A percentile compares a stretch with the other conserved stretches of the same genome.
These are phyloP conservation scores for Aleurites moluccanus DNA, from an alignment of 441 rosid species.

Conservation along the genomic window DNA sequence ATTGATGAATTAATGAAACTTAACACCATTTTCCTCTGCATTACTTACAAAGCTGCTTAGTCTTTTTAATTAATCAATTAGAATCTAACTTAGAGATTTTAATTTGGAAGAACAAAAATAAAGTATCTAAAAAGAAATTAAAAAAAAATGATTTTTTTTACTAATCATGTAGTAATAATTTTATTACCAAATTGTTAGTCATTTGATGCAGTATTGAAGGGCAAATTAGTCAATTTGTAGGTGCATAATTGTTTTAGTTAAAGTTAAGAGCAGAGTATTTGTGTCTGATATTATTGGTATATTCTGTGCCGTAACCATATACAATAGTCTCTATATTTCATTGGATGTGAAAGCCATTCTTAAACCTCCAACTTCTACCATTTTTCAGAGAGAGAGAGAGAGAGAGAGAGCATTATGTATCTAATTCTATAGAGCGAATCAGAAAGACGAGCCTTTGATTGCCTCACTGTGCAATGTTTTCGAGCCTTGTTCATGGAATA, in stretches of 20 bases:
- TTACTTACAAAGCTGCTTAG: no score
- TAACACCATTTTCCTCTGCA: no score
- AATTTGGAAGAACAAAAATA: no score
- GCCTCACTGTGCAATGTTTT: slow-evolving; percentile 43
- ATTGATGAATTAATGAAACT: background rate
- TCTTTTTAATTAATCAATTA: no score
- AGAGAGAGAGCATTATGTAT: background rate
- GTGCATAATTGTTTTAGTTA: background rate
- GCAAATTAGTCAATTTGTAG: background rate
- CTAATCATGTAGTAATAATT: background rate
- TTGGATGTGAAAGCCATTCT: slow-evolving; percentile 30
- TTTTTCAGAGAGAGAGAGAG: slow-evolving; percentile 2
- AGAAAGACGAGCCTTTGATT: background rate
- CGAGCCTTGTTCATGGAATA: slow-evolving; percentile 50
- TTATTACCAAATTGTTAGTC: background rate
- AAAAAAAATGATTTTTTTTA: no score
- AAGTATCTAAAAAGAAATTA: no score
- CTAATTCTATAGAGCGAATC: background rate
- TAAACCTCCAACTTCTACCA: slow-evolving; percentile 2
- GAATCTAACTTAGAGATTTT: no score
- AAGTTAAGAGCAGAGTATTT: slow-evolving; percentile 16
- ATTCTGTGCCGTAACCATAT: slow-evolving; percentile 36
- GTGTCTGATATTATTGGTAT: slow-evolving; percentile 51
- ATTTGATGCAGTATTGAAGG: background rate
- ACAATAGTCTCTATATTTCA: slow-evolving; percentile 22